Base-by-base conservation (phyloP, 805 yeast genomes). In the Zygoascus tannicola region DNA sequence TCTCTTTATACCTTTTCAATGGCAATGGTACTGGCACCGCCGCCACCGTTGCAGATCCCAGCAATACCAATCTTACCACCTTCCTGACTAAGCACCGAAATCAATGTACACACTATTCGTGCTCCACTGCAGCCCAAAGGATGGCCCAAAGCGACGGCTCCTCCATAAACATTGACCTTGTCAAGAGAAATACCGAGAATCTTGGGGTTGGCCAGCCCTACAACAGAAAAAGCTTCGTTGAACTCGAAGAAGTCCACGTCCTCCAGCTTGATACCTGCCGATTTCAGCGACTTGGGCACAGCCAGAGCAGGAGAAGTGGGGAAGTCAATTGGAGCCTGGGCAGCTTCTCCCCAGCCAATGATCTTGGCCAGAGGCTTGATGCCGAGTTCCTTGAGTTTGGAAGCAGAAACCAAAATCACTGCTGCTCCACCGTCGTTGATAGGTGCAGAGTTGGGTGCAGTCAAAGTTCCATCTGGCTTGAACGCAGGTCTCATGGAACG, bases 401-500 rank as follows among this genome's bases (percentile, higher is more conserved):
- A 69, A 62, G 78, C 97, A 47, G 95, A 83, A 42, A 86, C 92
- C 54, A 92, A 74, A 37, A 92, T 71, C 32, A 92, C 77, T 40
- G 97, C 97, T 44, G 97, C 96, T 63, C 86, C 97, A 68, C 99
- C 99, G 66, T 92, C 99, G 66, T 90, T 92, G 58, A 92, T 73
- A 59, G 94, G 86, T 22, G 97, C 86, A 22, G 97, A 94, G 64
- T 92, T 94, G 56, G 97, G 94, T 21, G 95, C 97, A 33, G 98
- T 90, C 49, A 92, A 90, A 34, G 97, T 85, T 63, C 97, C 98
- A 60, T 87, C 96, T 67, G 76, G 80, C 69, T 85, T 83, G 80
- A 92, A 92, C 32, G 86, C 97, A 43, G 98, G 79, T 71, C 97
- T 83, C 23, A 97, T 96, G 46, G 81, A 42, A 62, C 74, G 77